Evolutionary conservation across 192 early-diverging fungal species (phyloP), one percentile per base, ranked within the genome.

Genomic region (Gamsiella multidivaricata): DNA sequence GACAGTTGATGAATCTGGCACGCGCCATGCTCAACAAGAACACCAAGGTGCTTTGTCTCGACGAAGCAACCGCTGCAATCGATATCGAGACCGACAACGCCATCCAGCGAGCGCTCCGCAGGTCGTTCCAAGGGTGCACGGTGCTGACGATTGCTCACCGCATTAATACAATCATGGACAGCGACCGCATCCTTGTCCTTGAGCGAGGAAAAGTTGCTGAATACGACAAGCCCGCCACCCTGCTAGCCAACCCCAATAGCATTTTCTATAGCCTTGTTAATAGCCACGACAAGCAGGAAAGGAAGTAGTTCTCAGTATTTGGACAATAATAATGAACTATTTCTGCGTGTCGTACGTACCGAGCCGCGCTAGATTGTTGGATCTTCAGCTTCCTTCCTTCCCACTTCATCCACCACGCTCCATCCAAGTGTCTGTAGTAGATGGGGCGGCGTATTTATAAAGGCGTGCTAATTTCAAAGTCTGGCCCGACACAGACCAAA

Each of bases 181-280:
- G 70, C 57, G 90, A 92, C 64, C 80, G 85, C 14, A 89, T 97
- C 28, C 54, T 95, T 29, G 93, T 97, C 0, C 67, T 97, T 18
- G 92, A 93, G 56, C 71, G 89, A 23, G 95, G 95, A 33, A 45
- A 76, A 15, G 76, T 95, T 9, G 85, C 82, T 0, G 92, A 94
- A 61, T 93, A 86, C 65, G 91, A 89, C n/a, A 37, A 22, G 23
- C 50, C 50, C 25, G 5, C n/a, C 22, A 12, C 14, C 2, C 25
- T 51, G 50, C 23, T 51, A 4, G 25, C n/a, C 7, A 51, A 51
- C 23, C 50, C 7, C 3, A 28, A 51, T 3, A 51, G 50, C 50
- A 51, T 51, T 3, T 51, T 51, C 14, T 51, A 51, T 26, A 51
- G 50, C 12, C 25, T 51, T 22, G 50, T 25, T 12, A 51, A 51